Base-by-base conservation (phyloP, 768 basidiomycete species). In the Naganishia randhawae region DNA sequence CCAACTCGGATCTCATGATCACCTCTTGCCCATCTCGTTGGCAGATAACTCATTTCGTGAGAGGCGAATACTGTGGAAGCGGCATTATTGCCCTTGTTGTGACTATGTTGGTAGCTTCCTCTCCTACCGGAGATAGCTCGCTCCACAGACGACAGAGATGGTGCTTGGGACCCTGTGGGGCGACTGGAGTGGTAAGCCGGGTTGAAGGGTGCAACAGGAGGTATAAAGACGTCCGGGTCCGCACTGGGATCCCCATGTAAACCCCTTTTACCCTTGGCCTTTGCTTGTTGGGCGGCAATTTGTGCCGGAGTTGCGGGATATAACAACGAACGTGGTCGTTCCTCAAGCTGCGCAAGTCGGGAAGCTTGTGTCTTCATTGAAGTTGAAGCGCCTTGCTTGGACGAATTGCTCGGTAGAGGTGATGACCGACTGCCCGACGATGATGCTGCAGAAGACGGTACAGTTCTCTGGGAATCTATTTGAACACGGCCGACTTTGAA, bases 281-380 rank as follows among this genome's bases (percentile, higher is more conserved):
- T 50, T 65, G 31, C 63, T 6, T 65, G 48, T 22, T 67, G 66
- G 10, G 67, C 67, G 13, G 67, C 77, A 53, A 72, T 71, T 57
- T 78, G 77, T 7, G 77, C 77, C 3, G 77, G 77, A 6, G 77
- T 78, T 33, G 76, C 76, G 9, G 76, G 76, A 70, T 74, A 78
- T 3, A 73, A 41, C 9, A 77, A 73, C 33, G 75, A 75, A 32
- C 77, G 53, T 3, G 76, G 73, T 16, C 76, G 61, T 69, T 76
- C 74, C 45, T 70, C 71, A 6, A 74, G 75, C 63, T 74, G 75
- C 6, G 73, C 70, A 10, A 51, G 55, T 16, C 37, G 52, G 19
- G 51, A 53, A 31, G 51, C 37, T 11, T 52, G 50, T 39, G 64
- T 69, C 13, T 68, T 62, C 10, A 45, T 31, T 10, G 65, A 66